Percentiles rank a stretch among this genome's conserved stretches.
phyloP scores from a whole-genome alignment of 2,329 filamentous ascomycete species.

The Furcasterigmium furcatum region DNA sequence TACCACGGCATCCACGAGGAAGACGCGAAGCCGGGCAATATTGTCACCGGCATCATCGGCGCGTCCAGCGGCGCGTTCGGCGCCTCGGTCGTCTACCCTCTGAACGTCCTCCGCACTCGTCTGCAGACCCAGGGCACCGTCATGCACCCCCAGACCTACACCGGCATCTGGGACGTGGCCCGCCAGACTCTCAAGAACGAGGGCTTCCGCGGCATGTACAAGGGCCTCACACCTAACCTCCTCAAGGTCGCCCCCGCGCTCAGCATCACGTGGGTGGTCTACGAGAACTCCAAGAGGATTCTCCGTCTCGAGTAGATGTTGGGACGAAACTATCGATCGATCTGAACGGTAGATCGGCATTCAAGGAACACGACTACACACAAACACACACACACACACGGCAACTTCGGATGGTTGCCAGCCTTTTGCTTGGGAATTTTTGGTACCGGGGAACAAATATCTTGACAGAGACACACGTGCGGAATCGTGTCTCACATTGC shows the following conservation, averaged over 20 bases:
- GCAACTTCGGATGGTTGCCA: too few species aligned
- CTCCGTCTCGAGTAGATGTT: slow-evolving; percentile 47
- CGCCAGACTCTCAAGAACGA: slow-evolving; percentile 79
- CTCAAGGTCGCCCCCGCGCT: slow-evolving; percentile 95
- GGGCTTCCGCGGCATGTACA: slow-evolving; percentile 84
- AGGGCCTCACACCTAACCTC: slow-evolving; percentile 90
- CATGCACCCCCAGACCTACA: slow-evolving; percentile 89
- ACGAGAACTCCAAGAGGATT: slow-evolving; percentile 81
- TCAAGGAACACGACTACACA: too few species aligned
- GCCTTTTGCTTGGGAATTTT: too few species aligned
- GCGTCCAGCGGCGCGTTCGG: slow-evolving; percentile 89
- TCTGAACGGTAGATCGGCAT: too few species aligned
- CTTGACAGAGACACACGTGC: background rate
- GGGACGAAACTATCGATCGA: too few species aligned
- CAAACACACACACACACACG: too few species aligned
- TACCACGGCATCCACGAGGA: slow-evolving; percentile 73
- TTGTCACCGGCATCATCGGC: slow-evolving; percentile 84
- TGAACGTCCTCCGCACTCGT: slow-evolving; percentile 89
- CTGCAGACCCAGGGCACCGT: slow-evolving; percentile 91
- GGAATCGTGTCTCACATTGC: background rate
- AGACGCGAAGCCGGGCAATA: slow-evolving; percentile 75
- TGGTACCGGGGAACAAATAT: too few species aligned
- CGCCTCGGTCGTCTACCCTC: slow-evolving; percentile 88
- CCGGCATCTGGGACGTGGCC: slow-evolving; percentile 85
- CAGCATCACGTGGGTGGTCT: slow-evolving; percentile 92